Conservation (phyloP, 495 filamentous ascomycete species). For the Penicillium manginii region DNA sequence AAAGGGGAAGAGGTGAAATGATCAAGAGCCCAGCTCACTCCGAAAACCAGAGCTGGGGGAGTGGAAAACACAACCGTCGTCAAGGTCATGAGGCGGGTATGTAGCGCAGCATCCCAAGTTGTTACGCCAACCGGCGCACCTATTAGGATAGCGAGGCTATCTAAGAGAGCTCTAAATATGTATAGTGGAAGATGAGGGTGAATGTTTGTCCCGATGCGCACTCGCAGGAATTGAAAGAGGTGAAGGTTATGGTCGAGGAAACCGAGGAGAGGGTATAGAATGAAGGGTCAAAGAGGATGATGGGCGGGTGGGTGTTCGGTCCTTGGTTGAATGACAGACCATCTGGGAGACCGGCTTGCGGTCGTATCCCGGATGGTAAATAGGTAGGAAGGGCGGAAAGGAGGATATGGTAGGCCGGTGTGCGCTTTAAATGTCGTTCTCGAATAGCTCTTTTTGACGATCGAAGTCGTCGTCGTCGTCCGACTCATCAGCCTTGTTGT, state of each 20-base stretch:
- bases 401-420: not conserved
- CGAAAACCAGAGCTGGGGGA: conserved; percentile 5
- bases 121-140: conserved; percentile 16
- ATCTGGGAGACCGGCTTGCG: conserved; percentile 9
- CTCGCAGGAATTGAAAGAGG: not conserved
- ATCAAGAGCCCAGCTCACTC: conserved; percentile 18
- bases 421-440: conserved; percentile 23
- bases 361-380: conserved; percentile 13
- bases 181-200: conserved; percentile 22
- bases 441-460: conserved; percentile 3
- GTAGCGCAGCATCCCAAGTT: not conserved
- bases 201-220: conserved; percentile 20
- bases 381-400: conserved; percentile 9
- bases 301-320: not conserved
- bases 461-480: conserved; percentile 1
- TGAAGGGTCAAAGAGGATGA: not conserved
- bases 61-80: conserved; percentile 30
- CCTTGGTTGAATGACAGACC: conserved; percentile 1
- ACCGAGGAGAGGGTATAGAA: conserved; percentile 3
- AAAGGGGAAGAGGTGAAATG: conserved; percentile 1
- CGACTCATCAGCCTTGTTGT: conserved; percentile 38
- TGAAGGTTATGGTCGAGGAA: not conserved
- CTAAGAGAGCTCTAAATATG: conserved; percentile 31
- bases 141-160: conserved; percentile 26
- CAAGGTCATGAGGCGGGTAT: conserved; percentile 27